Percentiles rank a stretch among this genome's conserved stretches.
phyloP scores from a whole-genome alignment of 352 stramenopile genomes.

The Aphanomyces astaci region DNA sequence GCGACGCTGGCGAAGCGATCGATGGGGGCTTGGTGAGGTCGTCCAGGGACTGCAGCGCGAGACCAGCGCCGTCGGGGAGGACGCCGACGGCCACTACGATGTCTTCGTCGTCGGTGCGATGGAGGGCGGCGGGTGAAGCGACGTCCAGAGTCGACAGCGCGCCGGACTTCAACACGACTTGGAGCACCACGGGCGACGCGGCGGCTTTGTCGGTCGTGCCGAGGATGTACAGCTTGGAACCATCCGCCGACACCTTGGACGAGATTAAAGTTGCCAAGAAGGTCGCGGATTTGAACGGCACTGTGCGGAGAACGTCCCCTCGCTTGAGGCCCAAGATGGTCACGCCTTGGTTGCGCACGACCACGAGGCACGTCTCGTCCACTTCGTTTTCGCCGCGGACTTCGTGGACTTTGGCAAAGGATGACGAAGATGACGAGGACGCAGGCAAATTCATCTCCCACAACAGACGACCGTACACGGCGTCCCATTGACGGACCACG shows the following conservation, averaged over 20 bases:
- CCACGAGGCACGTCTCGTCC: background rate
- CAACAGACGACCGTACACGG: conserved; percentile 44
- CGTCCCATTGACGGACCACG: conserved; percentile 64
- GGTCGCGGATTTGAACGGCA: conserved; percentile 31
- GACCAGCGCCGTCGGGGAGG: background rate
- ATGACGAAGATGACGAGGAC: background rate
- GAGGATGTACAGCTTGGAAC: conserved; percentile 30
- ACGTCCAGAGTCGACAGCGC: background rate
- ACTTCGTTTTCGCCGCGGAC: background rate
- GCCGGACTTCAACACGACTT: conserved; percentile 35
- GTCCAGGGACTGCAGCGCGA: conserved; percentile 24
- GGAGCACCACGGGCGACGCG: conserved; percentile 30
- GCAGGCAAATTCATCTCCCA: conserved; percentile 38
- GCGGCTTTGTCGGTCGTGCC: too few relatives aligned
- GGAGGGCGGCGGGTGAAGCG: conserved; percentile 8
- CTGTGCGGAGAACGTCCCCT: conserved; percentile 37
- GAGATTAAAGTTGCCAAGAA: conserved; percentile 30
- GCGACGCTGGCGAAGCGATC: conserved; percentile 16
- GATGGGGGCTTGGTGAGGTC: conserved; percentile 11
- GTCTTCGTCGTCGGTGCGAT: conserved; percentile 25
- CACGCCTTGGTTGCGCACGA: conserved; percentile 10
- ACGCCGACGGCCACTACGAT: conserved; percentile 25
- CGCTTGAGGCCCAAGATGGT: conserved; percentile 48
- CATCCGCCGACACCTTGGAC: conserved; percentile 41
- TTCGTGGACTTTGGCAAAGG: conserved; percentile 4